Evolutionary conservation across 106 monocot genomes (phyloP), one percentile per base, ranked within the genome.

Genomic region (Iris macrosiphon): DNA sequence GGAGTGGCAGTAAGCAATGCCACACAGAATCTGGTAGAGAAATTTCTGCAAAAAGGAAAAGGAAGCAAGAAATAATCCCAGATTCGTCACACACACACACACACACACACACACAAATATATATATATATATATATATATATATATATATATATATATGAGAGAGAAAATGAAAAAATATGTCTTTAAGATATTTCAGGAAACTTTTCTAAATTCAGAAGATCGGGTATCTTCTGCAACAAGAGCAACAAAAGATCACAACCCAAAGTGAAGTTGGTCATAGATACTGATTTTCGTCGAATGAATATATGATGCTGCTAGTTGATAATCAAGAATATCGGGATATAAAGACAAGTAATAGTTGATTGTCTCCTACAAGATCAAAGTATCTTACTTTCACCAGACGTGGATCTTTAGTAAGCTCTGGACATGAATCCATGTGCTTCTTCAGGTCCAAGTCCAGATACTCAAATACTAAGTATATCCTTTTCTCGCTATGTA

Each of bases 401-500:
- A 98, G 37, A 37, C 60, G 55, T 45, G 86, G 83, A 65, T 87
- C 72, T 71, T 91, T 87, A 15, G 83, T 74, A 62, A 90, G 68
- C 29, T 98, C 96, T 26, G 96, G 96, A 65, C 86, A 90, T 31
- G 90, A 74, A 75, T 98, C 90, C 87, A 98, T 98, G 62, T 90
- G 87, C 70, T 98, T 98, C 82, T 98, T 98, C 69, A 98, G 63
- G 70, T 98, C 96, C 60, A 98, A 64, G 45, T 98, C 89, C 60
- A 98, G 68, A 73, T 87, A 98, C 60, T 98, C 96, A 73, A 98
- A 98, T 67, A 98, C 90, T 53, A 98, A 59, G 72, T 98, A 98
- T 54, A 98, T 78, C 33, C 87, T 64, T 71, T 83, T 98, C 64
- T 98, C 96, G 34, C 96, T 90, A 57, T 98, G 90, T 13, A 98